These are phyloP conservation scores for Senna siamea DNA, from an alignment of 306 rosid genomes.

Conservation along the genomic window DNA sequence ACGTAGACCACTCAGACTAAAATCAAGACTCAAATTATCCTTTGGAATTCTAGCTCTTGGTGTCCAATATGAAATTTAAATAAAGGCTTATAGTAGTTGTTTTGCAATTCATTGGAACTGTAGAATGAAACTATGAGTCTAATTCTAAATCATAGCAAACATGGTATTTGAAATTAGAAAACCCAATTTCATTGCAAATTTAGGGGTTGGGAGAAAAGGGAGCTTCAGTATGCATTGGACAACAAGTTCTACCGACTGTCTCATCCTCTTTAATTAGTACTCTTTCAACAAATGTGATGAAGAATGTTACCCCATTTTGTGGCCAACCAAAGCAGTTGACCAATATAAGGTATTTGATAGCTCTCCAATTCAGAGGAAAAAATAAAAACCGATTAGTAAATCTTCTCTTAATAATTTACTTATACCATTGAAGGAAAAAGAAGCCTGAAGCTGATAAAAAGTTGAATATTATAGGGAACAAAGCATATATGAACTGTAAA, in stretches of 20 bases:
- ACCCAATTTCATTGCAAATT: neutral
- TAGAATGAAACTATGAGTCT: no score
- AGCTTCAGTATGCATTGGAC: neutral
- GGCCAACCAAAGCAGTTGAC: conserved; percentile 8
- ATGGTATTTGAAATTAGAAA: neutral
- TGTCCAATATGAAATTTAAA: neutral
- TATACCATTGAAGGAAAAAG: neutral
- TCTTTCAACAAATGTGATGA: neutral
- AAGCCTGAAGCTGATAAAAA: neutral
- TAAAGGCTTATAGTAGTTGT: neutral
- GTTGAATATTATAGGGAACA: neutral
- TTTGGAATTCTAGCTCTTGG: neutral
- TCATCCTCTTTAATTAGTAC: neutral
- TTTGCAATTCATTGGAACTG: conserved; percentile 2
- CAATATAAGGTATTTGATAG: conserved; percentile 24
- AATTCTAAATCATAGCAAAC: no score
- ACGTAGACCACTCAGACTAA: neutral
- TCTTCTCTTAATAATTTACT: neutral
- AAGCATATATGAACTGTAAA: neutral
- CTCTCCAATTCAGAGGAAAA: neutral
- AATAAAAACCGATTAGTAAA: neutral
- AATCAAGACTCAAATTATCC: neutral
- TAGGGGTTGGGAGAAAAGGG: neutral
- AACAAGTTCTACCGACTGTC: neutral
- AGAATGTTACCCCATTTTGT: neutral